phyloP scores from a whole-genome alignment of 1,284 basidiomycete species.

The Sporisorium reilianum region DNA sequence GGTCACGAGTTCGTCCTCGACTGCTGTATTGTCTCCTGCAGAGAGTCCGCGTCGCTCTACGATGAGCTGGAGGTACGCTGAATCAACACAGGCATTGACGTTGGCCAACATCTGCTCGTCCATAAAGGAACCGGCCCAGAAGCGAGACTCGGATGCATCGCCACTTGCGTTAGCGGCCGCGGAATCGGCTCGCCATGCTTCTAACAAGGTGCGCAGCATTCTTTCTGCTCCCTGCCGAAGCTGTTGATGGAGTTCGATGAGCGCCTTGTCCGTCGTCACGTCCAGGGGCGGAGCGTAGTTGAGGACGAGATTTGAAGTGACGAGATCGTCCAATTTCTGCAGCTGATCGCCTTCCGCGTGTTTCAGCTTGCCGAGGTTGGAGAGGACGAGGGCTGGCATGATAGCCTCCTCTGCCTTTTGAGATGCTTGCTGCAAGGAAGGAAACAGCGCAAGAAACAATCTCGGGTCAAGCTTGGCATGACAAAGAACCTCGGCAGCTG shows the following conservation, averaged over 20 bases:
- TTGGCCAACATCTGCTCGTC: slow-evolving; percentile 39
- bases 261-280: slow-evolving; percentile 21
- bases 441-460: slow-evolving; percentile 41
- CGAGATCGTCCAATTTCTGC: slow-evolving; percentile 28
- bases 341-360: neutral
- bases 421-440: slow-evolving; percentile 1
- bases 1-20: slow-evolving; percentile 24
- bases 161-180: slow-evolving; percentile 7
- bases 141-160: neutral
- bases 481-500: slow-evolving; percentile 28
- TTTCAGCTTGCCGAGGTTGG: slow-evolving; percentile 17
- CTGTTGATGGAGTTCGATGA: slow-evolving; percentile 16
- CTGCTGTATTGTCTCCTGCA: neutral
- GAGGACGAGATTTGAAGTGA: slow-evolving; percentile 37
- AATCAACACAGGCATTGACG: slow-evolving; percentile 35
- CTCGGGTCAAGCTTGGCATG: slow-evolving; percentile 44
- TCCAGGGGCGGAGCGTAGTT: slow-evolving; percentile 58
- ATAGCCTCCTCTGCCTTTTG: slow-evolving; percentile 22
- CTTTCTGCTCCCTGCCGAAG: slow-evolving; percentile 27
- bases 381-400: slow-evolving; percentile 22
- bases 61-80: slow-evolving; percentile 26
- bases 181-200: slow-evolving; percentile 20
- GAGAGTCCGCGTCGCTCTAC: slow-evolving; percentile 14
- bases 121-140: slow-evolving; percentile 39
- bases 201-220: slow-evolving; percentile 41